Evolutionary conservation across 441 rosid genomes (phyloP).

Genomic region (Bocquillonia castaneifolia): DNA sequence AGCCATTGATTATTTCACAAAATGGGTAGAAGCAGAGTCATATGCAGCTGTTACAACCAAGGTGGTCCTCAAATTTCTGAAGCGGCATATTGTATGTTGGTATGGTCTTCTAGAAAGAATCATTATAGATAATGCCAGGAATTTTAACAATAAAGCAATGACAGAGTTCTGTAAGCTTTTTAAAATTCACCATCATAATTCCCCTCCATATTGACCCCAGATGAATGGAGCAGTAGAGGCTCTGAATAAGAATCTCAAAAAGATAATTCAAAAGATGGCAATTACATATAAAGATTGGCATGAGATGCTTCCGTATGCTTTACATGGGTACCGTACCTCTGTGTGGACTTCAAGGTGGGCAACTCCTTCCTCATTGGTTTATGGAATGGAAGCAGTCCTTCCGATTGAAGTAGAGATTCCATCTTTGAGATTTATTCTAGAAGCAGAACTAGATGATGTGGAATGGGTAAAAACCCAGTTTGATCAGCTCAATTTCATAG

Average conservation of each 20-base stretch:
- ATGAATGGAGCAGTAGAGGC: not conserved
- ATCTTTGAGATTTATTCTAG: not conserved
- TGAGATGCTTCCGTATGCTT: not conserved
- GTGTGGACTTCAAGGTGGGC: no score
- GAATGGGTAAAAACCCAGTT: not conserved
- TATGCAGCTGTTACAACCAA: not conserved
- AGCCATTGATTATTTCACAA: not conserved
- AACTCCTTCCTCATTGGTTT: no score
- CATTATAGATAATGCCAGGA: not conserved
- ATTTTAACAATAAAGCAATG: not conserved
- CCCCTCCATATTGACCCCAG: not conserved
- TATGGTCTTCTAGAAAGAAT: not conserved
- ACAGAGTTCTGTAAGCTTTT: not conserved
- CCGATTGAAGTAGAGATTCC: not conserved
- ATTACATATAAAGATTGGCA: not conserved
- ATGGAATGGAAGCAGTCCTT: no score
- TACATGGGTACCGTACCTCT: not conserved
- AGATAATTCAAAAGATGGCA: no score
- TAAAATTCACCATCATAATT: not conserved
- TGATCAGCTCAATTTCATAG: not conserved
- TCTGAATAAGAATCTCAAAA: not conserved
- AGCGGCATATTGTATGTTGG: not conserved
- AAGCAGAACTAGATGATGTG: not conserved
- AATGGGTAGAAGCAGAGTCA: not conserved
- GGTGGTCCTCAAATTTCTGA: not conserved